phyloP scores from a whole-genome alignment of 2,329 filamentous ascomycete species.

The Rhexocercosporidium sp. region DNA sequence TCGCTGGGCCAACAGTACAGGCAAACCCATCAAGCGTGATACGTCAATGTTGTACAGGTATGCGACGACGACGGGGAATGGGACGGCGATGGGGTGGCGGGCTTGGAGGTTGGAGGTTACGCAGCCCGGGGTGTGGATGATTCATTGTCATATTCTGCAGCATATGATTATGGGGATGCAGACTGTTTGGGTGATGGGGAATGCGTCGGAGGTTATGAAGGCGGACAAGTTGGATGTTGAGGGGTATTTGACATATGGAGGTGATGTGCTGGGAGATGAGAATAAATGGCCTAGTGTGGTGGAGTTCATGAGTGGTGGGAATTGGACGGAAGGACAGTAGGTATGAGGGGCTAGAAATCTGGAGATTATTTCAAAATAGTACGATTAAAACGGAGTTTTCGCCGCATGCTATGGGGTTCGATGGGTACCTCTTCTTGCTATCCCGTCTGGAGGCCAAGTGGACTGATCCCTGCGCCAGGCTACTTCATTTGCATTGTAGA shows the following conservation, averaged over 20 bases:
- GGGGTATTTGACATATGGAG: constrained; percentile 43
- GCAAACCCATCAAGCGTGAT: constrained; percentile 38
- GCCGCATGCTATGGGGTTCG: too few species aligned
- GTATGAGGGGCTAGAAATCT: too few species aligned
- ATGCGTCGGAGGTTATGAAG: constrained; percentile 32
- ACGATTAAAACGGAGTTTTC: too few species aligned
- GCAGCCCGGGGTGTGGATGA: constrained; percentile 55
- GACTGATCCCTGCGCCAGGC: too few species aligned
- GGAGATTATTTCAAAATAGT: not conserved
- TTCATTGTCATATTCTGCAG: constrained; percentile 51
- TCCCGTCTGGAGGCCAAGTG: too few species aligned
- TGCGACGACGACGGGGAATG: constrained; percentile 40
- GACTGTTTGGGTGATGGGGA: constrained; percentile 46
- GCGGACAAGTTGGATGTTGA: constrained; percentile 36
- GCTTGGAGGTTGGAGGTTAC: constrained; percentile 55
- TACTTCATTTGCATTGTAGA: too few species aligned
- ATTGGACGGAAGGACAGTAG: constrained; percentile 14
- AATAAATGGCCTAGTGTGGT: constrained; percentile 35
- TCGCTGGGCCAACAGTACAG: constrained; percentile 37
- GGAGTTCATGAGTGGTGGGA: constrained; percentile 14
- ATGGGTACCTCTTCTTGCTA: too few species aligned
- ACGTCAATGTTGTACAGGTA: constrained; percentile 55
- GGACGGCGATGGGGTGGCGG: constrained; percentile 51
- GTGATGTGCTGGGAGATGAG: constrained; percentile 40
- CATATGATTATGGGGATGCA: constrained; percentile 54